Evolutionary conservation across 495 filamentous ascomycete species (phyloP).

Genomic region (Penicillium crystallinum): DNA sequence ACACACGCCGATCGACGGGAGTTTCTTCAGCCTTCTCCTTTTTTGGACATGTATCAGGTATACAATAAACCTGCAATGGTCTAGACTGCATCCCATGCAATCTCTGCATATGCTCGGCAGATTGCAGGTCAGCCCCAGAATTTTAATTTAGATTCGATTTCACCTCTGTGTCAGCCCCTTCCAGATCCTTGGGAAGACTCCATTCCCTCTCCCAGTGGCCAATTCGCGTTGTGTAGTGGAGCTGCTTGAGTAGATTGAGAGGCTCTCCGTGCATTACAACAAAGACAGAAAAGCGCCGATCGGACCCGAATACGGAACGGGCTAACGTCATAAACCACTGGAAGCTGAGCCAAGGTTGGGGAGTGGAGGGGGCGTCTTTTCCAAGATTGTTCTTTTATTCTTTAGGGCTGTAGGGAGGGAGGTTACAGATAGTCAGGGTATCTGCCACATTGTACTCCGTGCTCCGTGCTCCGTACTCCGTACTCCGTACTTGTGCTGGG

Average conservation of each 20-base stretch:
- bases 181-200: background rate
- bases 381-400: background rate
- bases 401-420: no score
- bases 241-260: no score
- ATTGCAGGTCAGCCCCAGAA: constrained; percentile 6
- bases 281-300: background rate
- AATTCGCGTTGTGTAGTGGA: no score
- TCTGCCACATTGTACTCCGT: no score
- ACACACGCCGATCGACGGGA: no score
- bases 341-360: background rate
- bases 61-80: no score
- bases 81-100: background rate
- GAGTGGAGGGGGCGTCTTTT: background rate
- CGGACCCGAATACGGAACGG: background rate
- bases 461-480: no score
- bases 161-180: background rate
- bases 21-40: background rate
- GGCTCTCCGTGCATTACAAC: no score
- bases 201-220: background rate
- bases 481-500: no score
- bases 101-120: background rate
- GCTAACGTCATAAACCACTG: background rate
- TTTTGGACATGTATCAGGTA: no score
- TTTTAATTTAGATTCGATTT: background rate
- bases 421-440: no score